A percentile compares a stretch with the other conserved stretches of the same genome.
Evolutionary conservation across 345 rosid genomes (phyloP).

Genomic region (Linum trigynum): DNA sequence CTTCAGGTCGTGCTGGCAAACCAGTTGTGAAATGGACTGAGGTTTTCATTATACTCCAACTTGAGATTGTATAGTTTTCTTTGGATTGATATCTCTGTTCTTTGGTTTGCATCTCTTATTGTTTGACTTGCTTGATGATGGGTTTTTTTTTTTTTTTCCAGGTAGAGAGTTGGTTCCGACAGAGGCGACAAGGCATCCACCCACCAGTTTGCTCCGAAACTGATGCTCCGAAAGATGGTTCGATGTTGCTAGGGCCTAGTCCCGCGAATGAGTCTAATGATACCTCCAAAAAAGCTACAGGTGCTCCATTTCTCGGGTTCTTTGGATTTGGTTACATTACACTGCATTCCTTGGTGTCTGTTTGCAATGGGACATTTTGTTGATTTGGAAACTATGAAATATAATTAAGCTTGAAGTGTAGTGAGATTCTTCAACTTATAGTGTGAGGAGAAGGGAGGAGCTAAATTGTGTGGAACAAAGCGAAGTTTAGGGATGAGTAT

Average conservation of each 20-base stretch:
- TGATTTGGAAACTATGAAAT: too few relatives aligned
- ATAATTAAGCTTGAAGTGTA: too few relatives aligned
- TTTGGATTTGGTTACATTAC: neutral
- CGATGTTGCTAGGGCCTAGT: conserved; percentile 17
- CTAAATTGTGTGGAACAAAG: too few relatives aligned
- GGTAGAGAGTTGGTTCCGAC: conserved; percentile 43
- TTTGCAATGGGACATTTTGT: too few relatives aligned
- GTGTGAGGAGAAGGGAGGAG: too few relatives aligned
- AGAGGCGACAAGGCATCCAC: conserved; percentile 21
- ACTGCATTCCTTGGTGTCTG: too few relatives aligned
- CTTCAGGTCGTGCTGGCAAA: conserved; percentile 67
- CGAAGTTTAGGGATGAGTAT: too few relatives aligned
- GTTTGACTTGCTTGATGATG: neutral
- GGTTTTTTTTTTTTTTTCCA: conserved; percentile 8
- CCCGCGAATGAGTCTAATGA: conserved; percentile 20
- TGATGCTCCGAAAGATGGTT: conserved; percentile 19
- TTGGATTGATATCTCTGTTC: neutral
- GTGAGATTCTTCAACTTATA: too few relatives aligned
- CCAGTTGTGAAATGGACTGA: conserved; percentile 53
- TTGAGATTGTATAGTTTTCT: neutral
- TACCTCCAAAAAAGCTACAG: conserved; percentile 28
- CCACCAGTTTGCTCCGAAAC: conserved; percentile 28
- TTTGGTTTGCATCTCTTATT: neutral
- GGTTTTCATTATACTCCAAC: conserved; percentile 20
- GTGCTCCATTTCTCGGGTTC: conserved; percentile 15